Evolutionary conservation across 441 rosid genomes (phyloP), one percentile per base, ranked within the genome.

Genomic region (Daphne laureola): DNA sequence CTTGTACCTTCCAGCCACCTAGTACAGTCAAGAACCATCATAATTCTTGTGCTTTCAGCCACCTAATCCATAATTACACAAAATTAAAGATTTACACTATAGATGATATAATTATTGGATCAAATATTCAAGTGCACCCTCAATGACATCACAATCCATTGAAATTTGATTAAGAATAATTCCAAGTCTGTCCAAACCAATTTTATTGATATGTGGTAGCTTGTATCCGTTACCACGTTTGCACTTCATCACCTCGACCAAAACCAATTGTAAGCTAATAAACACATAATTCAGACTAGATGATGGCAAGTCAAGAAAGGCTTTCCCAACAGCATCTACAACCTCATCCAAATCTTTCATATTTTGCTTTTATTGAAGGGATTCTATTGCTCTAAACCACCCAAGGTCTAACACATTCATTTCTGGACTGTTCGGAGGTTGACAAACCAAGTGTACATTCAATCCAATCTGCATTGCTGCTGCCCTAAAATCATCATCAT

Each of bases 331-430:
- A 0, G 25, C 62, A 35, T 2, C 1, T 3, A 58, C 5, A n/a
- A 58, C 14, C 2, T 58, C 40, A 58, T 38, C 54, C 36, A 40
- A 8, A 4, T 18, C 49, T 12, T n/a, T 40, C 2, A 46, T 46
- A 21, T 53, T 18, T 11, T 58, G 18, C 18, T 40, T 9, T 23
- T 35, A 21, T 47, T 47, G 47, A 5, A 58, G 13, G 0, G 41
- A 11, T 12, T 47, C 35, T 7, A 57, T 46, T 0, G 53, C 61
- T 16, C 17, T 13, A 12, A 47, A 57, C n/a, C 36, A 57, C n/a
- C 52, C 61, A 46, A 47, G 45, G 13, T 47, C 61, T 5, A 57
- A 7, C 4, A 47, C 53, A 35, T 36, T 46, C 13, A 57, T 9
- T n/a, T 47, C 17, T 2, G 17, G 46, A 35, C 53, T 46, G 13